Base-by-base conservation (phyloP, 1,284 basidiomycete species). In the Pascua sp. region DNA sequence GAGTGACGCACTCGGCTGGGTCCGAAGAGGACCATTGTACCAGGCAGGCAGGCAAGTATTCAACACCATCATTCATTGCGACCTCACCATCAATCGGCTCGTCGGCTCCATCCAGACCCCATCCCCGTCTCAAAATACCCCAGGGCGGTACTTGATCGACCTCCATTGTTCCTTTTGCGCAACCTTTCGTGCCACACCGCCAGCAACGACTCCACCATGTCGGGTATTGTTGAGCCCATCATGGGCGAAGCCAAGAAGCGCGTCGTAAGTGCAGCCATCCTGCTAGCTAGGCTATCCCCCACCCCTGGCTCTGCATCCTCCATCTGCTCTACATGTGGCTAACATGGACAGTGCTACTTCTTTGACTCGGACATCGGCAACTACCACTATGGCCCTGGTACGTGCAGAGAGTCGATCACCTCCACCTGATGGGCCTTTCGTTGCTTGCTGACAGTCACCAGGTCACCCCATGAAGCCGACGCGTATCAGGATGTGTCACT, bases 291-390 rank as follows among this genome's bases (percentile, higher is more conserved):
- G 3, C 41, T 13, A 42, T n/a, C 12, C 41, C 4, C 8, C 8
- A 42, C 37, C 15, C 8, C 13, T 39, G 16, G 13, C 16, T 13
- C 15, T 42, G 16, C 12, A 4, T 32, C 24, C 24, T 32, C 24
- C 24, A 53, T 32, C 24, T 32, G 24, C 24, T 32, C 47, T 39
- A 45, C 47, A 49, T 41, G n/a, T 11, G 43, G n/a, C 58, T 60
- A 18, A 59, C 40, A 2, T n/a, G 24, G 24, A 39, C 61, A 95
- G 91, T 95, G 91, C 74, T 95, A 95, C 80, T 95, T 95, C 81
- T 95, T 92, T 78, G 96, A 99, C 79, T 96, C 93, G 16, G 96
- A 98, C 77, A 92, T 96, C 71, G 94, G 94, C 46, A 94, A 94
- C 57, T 98, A 96, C 76, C 94, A 98, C 76, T 98, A 98, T 86